A percentile compares a stretch with the other conserved stretches of the same genome.
Evolutionary conservation across 164 flowering plant species (phyloP).

Genomic region (Dillenia turbinata): DNA sequence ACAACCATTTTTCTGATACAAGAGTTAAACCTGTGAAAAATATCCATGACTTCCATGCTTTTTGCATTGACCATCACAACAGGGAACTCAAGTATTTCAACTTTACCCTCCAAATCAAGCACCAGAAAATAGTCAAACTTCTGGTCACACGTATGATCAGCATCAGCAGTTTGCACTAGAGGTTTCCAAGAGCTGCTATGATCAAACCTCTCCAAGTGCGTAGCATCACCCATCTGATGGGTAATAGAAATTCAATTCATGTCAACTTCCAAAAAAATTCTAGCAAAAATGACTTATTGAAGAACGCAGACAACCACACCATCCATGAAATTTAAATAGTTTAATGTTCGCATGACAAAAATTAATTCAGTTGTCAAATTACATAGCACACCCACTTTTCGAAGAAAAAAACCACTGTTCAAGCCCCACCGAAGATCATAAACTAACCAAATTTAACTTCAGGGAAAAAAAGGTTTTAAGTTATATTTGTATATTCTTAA

Average conservation of each 20-base stretch:
- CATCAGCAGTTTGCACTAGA: conserved; percentile 24
- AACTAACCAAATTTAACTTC: no score
- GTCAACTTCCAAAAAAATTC: not conserved
- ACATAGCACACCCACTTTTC: no score
- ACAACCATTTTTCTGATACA: no score
- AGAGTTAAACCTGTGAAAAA: conserved; percentile 76
- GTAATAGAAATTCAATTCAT: conserved; percentile 4
- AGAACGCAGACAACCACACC: no score
- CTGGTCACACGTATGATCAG: conserved; percentile 34
- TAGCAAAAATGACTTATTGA: not conserved
- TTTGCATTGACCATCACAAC: conserved; percentile 71
- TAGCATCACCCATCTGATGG: conserved; percentile 68
- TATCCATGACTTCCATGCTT: conserved; percentile 61
- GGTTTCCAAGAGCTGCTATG: conserved; percentile 59
- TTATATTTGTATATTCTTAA: no score
- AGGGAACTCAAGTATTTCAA: conserved; percentile 96
- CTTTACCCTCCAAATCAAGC: conserved; percentile 95
- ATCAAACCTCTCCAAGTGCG: conserved; percentile 66
- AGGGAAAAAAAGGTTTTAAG: no score
- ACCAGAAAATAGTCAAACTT: conserved; percentile 71
- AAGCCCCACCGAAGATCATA: no score
- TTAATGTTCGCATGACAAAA: no score
- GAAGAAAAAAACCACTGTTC: no score
- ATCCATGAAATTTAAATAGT: no score
- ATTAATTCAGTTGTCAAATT: no score